A percentile compares a stretch with the other conserved stretches of the same genome.
These are phyloP conservation scores for Castanea crenata DNA, from an alignment of 306 rosid genomes.

Conservation along the genomic window DNA sequence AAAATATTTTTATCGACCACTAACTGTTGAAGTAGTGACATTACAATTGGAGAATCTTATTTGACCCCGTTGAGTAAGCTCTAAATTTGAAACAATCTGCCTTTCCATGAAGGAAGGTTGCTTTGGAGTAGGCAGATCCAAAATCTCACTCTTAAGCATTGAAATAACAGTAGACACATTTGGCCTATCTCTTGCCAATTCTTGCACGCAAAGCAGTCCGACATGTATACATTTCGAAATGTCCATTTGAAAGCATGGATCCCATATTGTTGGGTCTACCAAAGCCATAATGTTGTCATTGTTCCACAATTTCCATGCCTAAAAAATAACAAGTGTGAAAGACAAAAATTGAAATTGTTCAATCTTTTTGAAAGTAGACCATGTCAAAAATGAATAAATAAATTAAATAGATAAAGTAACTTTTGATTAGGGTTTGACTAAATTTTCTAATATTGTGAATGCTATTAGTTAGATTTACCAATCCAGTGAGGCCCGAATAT, in stretches of 20 bases:
- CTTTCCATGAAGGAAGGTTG: slow-evolving; percentile 15
- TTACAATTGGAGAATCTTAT: background rate
- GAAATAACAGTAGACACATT: slow-evolving; percentile 8
- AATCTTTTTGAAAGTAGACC: background rate
- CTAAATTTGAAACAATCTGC: background rate
- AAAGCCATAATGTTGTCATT: background rate
- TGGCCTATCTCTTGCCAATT: slow-evolving; percentile 28
- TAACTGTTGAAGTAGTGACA: no score
- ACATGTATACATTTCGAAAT: slow-evolving; percentile 30
- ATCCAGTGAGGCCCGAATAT: background rate
- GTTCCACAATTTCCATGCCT: slow-evolving; percentile 39
- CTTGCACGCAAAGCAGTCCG: slow-evolving; percentile 33
- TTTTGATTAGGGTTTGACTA: no score
- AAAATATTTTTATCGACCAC: no score
- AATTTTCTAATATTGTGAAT: no score
- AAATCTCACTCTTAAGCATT: slow-evolving; percentile 29
- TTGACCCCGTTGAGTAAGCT: background rate
- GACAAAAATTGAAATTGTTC: no score
- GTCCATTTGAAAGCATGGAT: background rate
- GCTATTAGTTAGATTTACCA: background rate
- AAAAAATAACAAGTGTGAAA: background rate
- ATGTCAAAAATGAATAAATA: no score
- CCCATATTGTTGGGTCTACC: slow-evolving; percentile 14
- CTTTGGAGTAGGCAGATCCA: slow-evolving; percentile 15
- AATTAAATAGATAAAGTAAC: no score